phyloP scores from a whole-genome alignment of 208 protist genomes.

The Acanthamoeba sp. region DNA sequence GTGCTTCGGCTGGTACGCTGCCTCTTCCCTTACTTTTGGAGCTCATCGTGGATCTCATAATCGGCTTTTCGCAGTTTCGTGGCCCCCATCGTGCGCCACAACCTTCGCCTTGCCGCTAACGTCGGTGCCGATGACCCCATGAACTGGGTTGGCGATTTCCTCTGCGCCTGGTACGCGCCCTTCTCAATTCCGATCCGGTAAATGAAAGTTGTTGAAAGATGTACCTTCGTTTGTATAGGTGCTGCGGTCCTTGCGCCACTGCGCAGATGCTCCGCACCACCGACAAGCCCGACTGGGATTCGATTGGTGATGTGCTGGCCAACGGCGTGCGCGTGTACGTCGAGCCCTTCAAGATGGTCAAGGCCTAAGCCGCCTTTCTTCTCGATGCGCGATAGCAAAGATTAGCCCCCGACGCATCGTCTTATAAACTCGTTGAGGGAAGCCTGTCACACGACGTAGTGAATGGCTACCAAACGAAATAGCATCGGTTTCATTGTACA shows the following conservation, averaged over 20 bases:
- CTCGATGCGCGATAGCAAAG: not conserved
- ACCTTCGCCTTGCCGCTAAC: constrained; percentile 57
- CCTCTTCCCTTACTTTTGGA: not conserved
- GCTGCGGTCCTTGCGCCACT: constrained; percentile 41
- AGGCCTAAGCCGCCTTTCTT: constrained; percentile 9
- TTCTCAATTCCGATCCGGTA: not conserved
- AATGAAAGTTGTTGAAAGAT: not conserved
- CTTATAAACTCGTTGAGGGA: not conserved
- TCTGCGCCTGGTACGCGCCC: constrained; percentile 30
- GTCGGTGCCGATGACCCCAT: constrained; percentile 41
- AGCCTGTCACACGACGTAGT: not conserved
- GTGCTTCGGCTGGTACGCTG: constrained; percentile 18
- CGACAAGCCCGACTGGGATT: constrained; percentile 66
- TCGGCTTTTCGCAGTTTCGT: constrained; percentile 38
- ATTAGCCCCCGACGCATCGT: no score
- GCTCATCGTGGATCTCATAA: no score
- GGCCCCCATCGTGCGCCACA: constrained; percentile 24
- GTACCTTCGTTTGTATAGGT: not conserved
- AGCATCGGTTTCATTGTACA: not conserved
- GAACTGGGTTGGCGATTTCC: constrained; percentile 62
- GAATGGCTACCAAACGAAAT: not conserved
- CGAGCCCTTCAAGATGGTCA: constrained; percentile 64
- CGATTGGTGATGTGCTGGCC: not conserved
- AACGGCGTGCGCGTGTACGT: constrained; percentile 38
- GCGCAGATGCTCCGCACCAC: constrained; percentile 63